These are phyloP conservation scores for Pestalotiopsis sp. DNA, from an alignment of 2,329 filamentous ascomycete genomes.

Conservation along the genomic window DNA sequence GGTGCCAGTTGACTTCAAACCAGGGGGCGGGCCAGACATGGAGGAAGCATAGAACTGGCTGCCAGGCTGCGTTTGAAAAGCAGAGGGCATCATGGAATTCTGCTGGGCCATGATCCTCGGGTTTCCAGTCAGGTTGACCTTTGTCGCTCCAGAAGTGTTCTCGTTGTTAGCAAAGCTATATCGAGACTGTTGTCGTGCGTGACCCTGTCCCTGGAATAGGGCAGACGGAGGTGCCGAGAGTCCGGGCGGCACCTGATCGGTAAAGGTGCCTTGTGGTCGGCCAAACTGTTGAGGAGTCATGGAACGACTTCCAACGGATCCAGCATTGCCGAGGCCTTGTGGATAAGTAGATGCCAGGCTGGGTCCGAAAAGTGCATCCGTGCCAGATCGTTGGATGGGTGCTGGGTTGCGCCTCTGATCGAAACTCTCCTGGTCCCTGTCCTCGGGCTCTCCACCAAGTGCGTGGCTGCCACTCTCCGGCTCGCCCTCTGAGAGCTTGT, in stretches of 20 bases:
- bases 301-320: constrained; percentile 67
- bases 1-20: constrained; percentile 91
- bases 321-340: constrained; percentile 52
- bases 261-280: constrained; percentile 62
- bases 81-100: constrained; percentile 79
- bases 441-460: constrained; percentile 90
- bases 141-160: constrained; percentile 59
- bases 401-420: constrained; percentile 67
- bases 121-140: constrained; percentile 78
- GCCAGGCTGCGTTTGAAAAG: constrained; percentile 61
- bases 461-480: constrained; percentile 83
- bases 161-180: constrained; percentile 84
- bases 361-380: constrained; percentile 58
- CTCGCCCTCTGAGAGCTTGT: constrained; percentile 66
- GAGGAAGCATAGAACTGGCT: constrained; percentile 81
- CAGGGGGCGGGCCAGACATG: constrained; percentile 91
- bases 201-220: constrained; percentile 64
- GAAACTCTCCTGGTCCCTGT: constrained; percentile 60
- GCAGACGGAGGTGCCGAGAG: constrained; percentile 54
- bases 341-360: constrained; percentile 51
- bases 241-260: constrained; percentile 62
- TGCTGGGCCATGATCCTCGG: constrained; percentile 83
- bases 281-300: constrained; percentile 82
- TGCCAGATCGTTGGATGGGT: constrained; percentile 69
- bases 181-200: constrained; percentile 81